These are phyloP conservation scores for Smallanthus sonchifolius DNA, from an alignment of 129 eudicot species.

Conservation along the genomic window DNA sequence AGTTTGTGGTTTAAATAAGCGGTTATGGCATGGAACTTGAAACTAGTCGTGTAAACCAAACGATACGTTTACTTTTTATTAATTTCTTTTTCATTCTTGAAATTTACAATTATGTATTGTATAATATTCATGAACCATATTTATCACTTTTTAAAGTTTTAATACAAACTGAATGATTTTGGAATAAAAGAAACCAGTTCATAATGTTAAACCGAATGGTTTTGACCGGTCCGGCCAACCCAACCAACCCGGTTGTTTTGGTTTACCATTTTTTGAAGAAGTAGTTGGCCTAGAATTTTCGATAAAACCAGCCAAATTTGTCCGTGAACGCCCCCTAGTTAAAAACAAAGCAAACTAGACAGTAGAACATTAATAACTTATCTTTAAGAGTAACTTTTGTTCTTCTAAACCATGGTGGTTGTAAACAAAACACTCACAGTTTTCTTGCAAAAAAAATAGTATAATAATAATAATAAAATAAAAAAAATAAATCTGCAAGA, in stretches of 20 bases:
- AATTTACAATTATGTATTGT: neutral
- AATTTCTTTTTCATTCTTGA: neutral
- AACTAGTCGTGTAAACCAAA: neutral
- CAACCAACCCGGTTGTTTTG: neutral
- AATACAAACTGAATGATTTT: neutral
- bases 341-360: constrained; percentile 4
- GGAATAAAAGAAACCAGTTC: neutral
- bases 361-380: neutral
- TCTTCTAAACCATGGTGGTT: neutral
- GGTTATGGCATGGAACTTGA: neutral
- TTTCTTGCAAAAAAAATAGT: neutral
- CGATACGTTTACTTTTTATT: too few relatives aligned
- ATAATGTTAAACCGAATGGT: neutral
- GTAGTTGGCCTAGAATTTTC: neutral
- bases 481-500: neutral
- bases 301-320: neutral
- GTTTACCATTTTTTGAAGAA: neutral
- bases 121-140: neutral
- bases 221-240: neutral
- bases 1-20: neutral
- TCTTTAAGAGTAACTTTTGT: neutral
- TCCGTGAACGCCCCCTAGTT: neutral
- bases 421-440: neutral
- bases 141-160: neutral
- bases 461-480: neutral